Conservation (phyloP, 768 basidiomycete genomes). For the Auriculariales sp. region DNA sequence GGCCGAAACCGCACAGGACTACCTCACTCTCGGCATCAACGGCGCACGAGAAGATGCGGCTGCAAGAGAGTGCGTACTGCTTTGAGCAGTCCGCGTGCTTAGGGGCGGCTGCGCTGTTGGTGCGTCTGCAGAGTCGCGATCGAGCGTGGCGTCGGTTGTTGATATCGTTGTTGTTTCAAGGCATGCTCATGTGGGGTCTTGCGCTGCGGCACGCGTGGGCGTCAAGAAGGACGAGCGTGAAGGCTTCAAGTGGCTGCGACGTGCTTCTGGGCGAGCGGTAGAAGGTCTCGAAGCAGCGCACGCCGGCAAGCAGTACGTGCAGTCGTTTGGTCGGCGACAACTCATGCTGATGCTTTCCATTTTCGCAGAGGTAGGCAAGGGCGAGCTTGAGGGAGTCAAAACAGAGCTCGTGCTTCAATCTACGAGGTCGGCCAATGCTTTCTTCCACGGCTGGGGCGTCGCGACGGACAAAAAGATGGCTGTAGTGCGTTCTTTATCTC, state of each 20-base stretch:
- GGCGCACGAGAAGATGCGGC: constrained; percentile 59
- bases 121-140: no score
- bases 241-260: constrained; percentile 71
- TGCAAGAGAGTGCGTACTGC: constrained; percentile 51
- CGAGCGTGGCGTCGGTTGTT: no score
- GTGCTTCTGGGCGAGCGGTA: constrained; percentile 70
- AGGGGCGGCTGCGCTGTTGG: constrained; percentile 69
- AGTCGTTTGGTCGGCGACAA: neutral
- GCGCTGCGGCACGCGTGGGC: constrained; percentile 79
- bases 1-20: constrained; percentile 33
- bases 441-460: constrained; percentile 87
- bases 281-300: constrained; percentile 56
- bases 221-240: constrained; percentile 60
- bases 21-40: constrained; percentile 62
- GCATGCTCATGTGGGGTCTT: constrained; percentile 89
- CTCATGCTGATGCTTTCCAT: no score
- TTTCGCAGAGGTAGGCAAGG: constrained; percentile 10
- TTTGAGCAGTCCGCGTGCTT: constrained; percentile 62
- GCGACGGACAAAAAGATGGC: constrained; percentile 81
- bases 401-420: constrained; percentile 72
- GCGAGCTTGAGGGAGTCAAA: constrained; percentile 42
- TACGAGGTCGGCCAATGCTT: constrained; percentile 89
- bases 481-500: constrained; percentile 35
- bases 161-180: no score
- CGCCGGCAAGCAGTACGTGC: constrained; percentile 15